phyloP scores from a whole-genome alignment of 2,329 filamentous ascomycete species.

The Aspergillus intermedius region DNA sequence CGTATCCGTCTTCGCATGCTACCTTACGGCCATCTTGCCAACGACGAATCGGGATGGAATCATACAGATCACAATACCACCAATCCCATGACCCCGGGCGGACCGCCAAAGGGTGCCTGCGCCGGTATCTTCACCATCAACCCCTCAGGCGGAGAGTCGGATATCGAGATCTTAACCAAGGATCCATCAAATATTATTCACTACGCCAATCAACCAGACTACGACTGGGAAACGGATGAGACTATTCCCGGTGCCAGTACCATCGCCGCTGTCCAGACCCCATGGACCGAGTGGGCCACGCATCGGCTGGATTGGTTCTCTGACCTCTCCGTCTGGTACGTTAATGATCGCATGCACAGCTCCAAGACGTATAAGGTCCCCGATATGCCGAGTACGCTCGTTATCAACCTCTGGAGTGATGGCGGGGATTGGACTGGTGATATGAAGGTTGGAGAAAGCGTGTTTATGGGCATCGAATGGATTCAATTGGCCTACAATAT shows the following conservation, averaged over 20 bases:
- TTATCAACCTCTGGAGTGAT: conserved; percentile 40
- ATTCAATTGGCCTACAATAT: conserved; percentile 38
- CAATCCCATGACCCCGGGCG: background rate
- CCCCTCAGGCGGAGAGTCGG: conserved; percentile 43
- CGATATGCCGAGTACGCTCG: conserved; percentile 28
- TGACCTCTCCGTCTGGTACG: conserved; percentile 31
- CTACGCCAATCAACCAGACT: conserved; percentile 39
- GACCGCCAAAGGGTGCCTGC: conserved; percentile 32
- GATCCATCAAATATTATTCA: conserved; percentile 40
- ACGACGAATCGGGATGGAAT: background rate
- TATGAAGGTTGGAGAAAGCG: conserved; percentile 30
- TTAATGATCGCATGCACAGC: conserved; percentile 24
- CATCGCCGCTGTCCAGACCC: conserved; percentile 21
- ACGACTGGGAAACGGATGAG: conserved; percentile 26
- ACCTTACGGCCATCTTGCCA: background rate
- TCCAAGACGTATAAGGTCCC: conserved; percentile 33
- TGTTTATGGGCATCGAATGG: conserved; percentile 36
- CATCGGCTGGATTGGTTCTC: conserved; percentile 39
- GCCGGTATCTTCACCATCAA: conserved; percentile 48
- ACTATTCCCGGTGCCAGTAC: conserved; percentile 29
- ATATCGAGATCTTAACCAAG: conserved; percentile 49
- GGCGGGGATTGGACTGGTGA: conserved; percentile 38
- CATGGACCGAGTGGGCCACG: conserved; percentile 36
- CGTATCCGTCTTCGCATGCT: conserved; percentile 42
- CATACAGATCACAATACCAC: background rate